A percentile compares a stretch with the other conserved stretches of the same genome.
phyloP scores from a whole-genome alignment of 768 basidiomycete species.

The Collybiopsis confluens region DNA sequence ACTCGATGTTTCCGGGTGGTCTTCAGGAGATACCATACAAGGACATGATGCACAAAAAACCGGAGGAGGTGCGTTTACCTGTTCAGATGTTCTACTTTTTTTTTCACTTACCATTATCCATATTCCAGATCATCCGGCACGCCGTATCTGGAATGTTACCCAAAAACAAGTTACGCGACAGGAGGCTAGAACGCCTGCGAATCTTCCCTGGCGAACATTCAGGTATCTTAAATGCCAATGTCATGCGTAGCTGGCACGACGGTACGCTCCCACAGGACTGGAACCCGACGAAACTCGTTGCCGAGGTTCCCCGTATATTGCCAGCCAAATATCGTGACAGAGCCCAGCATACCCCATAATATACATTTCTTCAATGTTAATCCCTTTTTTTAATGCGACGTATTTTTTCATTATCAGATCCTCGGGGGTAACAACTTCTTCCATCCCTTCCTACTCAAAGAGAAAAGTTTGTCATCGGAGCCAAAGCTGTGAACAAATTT shows the following conservation, averaged over 20 bases:
- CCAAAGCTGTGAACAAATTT: no score
- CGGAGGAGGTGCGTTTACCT: conserved; percentile 71
- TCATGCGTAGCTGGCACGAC: conserved; percentile 82
- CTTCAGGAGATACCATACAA: conserved; percentile 87
- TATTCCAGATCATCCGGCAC: conserved; percentile 79
- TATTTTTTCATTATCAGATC: no score
- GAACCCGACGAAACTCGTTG: conserved; percentile 26
- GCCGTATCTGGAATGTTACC: conserved; percentile 99
- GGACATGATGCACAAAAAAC: conserved; percentile 78
- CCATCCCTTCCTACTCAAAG: no score
- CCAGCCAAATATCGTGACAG: conserved; percentile 8
- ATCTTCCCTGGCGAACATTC: conserved; percentile 81
- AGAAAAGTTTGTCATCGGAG: no score
- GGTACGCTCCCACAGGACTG: conserved; percentile 57
- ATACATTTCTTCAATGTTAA: neutral
- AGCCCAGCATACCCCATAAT: conserved; percentile 3
- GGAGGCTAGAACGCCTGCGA: conserved; percentile 81
- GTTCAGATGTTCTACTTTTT: conserved; percentile 2
- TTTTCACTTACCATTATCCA: neutral
- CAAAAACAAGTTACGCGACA: conserved; percentile 92
- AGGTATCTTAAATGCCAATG: conserved; percentile 72
- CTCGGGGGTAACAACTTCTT: no score
- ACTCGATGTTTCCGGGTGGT: conserved; percentile 91
- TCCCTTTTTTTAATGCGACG: no score
- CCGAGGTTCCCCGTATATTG: conserved; percentile 7